Evolutionary conservation across 345 rosid genomes (phyloP).

Genomic region (Populus alba): DNA sequence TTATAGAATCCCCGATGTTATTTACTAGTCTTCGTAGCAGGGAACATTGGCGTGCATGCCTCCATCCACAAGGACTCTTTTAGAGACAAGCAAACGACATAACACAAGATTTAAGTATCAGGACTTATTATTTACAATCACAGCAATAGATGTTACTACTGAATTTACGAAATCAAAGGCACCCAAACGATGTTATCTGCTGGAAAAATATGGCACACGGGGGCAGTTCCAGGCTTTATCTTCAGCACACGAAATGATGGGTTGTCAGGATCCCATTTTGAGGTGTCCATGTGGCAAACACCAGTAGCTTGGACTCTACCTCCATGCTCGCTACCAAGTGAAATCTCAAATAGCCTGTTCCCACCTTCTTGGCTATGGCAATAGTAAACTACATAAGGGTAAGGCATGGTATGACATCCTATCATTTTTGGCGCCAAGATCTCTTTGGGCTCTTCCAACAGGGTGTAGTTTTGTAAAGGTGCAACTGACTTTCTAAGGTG

Average conservation of each 20-base stretch:
- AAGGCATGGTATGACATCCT: conserved; percentile 66
- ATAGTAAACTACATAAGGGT: conserved; percentile 61
- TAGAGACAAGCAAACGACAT: background rate
- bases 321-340: conserved; percentile 47
- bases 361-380: conserved; percentile 56
- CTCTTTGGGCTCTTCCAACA: conserved; percentile 33
- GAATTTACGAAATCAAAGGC: conserved; percentile 21
- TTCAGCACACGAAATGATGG: conserved; percentile 56
- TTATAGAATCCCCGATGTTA: background rate
- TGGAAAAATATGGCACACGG: conserved; percentile 77
- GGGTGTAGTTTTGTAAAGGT: conserved; percentile 46
- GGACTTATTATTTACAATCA: background rate
- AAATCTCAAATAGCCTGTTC: conserved; percentile 39
- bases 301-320: conserved; percentile 48
- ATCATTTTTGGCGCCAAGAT: conserved; percentile 32
- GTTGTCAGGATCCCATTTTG: conserved; percentile 59
- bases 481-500: conserved; percentile 2
- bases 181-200: conserved; percentile 58
- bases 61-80: background rate
- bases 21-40: background rate
- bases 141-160: background rate
- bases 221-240: conserved; percentile 49
- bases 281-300: conserved; percentile 80
- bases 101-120: background rate
- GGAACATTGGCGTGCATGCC: too few relatives aligned